These are phyloP conservation scores for Areca catechu DNA, from an alignment of 176 grass and related monocot genomes.

Conservation along the genomic window DNA sequence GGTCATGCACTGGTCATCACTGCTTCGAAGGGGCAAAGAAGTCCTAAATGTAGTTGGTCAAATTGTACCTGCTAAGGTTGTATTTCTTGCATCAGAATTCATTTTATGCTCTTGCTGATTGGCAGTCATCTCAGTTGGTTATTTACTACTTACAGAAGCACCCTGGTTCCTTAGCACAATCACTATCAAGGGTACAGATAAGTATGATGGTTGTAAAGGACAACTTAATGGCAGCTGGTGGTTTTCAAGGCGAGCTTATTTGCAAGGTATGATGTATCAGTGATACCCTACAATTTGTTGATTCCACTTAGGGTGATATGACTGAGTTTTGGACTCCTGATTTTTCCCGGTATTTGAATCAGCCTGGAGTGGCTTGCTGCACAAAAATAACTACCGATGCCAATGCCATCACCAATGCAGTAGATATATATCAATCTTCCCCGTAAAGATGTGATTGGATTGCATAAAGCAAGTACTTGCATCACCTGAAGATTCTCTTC, in stretches of 20 bases:
- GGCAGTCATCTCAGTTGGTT: not conserved
- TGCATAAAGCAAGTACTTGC: no score
- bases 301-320: no score
- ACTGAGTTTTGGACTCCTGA: no score
- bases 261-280: slow-evolving; percentile 46
- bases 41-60: slow-evolving; percentile 59
- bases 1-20: slow-evolving; percentile 75
- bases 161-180: slow-evolving; percentile 34
- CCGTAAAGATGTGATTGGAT: slow-evolving; percentile 31
- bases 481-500: no score
- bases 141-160: slow-evolving; percentile 32
- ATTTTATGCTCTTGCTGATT: no score
- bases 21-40: slow-evolving; percentile 52
- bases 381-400: slow-evolving; percentile 43
- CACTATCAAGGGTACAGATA: slow-evolving; percentile 73
- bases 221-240: slow-evolving; percentile 73
- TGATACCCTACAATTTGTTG: no score
- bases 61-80: slow-evolving; percentile 25
- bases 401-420: slow-evolving; percentile 67
- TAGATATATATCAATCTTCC: slow-evolving; percentile 43
- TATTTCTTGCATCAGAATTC: no score
- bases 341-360: slow-evolving; percentile 41
- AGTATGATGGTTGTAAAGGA: slow-evolving; percentile 70
- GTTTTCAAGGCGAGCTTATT: slow-evolving; percentile 90
- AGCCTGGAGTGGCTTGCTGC: slow-evolving; percentile 64